Evolutionary conservation across 2,329 filamentous ascomycete species (phyloP), one percentile per base, ranked within the genome.

Genomic region (Tolypocladium paradoxum): DNA sequence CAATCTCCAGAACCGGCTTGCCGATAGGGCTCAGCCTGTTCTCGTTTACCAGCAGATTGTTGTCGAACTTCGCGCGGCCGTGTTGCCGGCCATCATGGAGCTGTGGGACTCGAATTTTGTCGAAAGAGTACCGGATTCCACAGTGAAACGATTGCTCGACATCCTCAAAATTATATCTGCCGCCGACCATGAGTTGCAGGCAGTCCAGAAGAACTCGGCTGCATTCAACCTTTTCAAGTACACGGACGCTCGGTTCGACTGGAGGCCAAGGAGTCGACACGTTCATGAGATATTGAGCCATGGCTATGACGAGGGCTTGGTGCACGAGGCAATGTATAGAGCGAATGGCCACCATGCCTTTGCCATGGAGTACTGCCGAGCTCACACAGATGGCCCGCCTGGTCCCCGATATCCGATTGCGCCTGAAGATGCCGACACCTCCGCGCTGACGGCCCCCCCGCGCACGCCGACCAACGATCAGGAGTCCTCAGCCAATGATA

Each of bases 91-190:
- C 47, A 79, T 93, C 40, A 79, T 81, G 53, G 79, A 84, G 48
- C 79, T 97, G 31, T 99, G 93, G 95, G 84, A 89, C 59, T 95
- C 90, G 1, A 76, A 83, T 29, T 81, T 95, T 48, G 82, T 93
- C 20, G 90, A 96, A 60, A 91, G 89, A 61, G 82, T 90, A 1
- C 84, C 87, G 3, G 85, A 84, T 27, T 78, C 83, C 24, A 87
- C 91, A 43, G 82, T 93, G 20, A 87, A 88, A 60, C 85, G 83
- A 52, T 75, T 96, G 16, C 82, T 97, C 55, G 87, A 90, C 34
- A 92, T 96, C 48, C 74, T 99, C 54, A 88, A 88, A 60, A 82
- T 82, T 6, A 84, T 95, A 18, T 79, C 90, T 12, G 79, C 83
- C 54, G 87, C 82, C n/a, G 90, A 96, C 52, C 77, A 81, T 53